Base-by-base conservation (phyloP, 2,329 filamentous ascomycete genomes). In the Colletotrichum chrysophilum region DNA sequence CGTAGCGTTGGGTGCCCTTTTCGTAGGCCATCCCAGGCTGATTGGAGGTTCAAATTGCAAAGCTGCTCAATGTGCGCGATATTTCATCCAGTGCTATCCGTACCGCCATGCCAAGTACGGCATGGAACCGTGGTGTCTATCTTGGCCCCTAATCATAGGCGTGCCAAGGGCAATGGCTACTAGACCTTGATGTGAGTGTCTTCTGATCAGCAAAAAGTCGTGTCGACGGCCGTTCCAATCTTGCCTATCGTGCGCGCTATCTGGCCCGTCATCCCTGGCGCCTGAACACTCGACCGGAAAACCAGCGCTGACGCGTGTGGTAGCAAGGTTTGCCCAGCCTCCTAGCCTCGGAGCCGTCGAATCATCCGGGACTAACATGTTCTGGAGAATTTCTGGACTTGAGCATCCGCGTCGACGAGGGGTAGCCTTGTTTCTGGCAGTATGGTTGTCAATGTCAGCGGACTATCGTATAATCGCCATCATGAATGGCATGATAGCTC, bases 401-500 rank as follows among this genome's bases (percentile, higher is more conserved):
- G 38, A 38, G 38, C 69, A 52, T 14, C 65, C 30, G 32, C 32
- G 10, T 32, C 43, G 32, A 73, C 38, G 56, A 66, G 61, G 74
- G 74, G n/a, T 70, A 48, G 55, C 70, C 70, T 72, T 66, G 70
- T 67, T 43, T 32, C 43, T 56, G 30, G 60, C 24, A 34, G 30
- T 9, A 66, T 71, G 69, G 43, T 62, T 58, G 60, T 30, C 61
- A 43, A 30, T 36, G 34, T 71, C 60, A 43, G 60, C 60, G 52
- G 61, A 56, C 34, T 38, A 66, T 76, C 32, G 65, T 76, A 61
- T 30, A 74, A 76, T 74, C 60, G 26, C 65, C 21, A 69, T 52
- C 13, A 13, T 64, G 74, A 61, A 68, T 70, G 58, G 70, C 71
- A 74, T 74, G 66, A 74, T 43, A 28, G 65, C 65, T 75, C 74